Conservation (phyloP, 2,329 filamentous ascomycete species). For the Fusarium sp. region DNA sequence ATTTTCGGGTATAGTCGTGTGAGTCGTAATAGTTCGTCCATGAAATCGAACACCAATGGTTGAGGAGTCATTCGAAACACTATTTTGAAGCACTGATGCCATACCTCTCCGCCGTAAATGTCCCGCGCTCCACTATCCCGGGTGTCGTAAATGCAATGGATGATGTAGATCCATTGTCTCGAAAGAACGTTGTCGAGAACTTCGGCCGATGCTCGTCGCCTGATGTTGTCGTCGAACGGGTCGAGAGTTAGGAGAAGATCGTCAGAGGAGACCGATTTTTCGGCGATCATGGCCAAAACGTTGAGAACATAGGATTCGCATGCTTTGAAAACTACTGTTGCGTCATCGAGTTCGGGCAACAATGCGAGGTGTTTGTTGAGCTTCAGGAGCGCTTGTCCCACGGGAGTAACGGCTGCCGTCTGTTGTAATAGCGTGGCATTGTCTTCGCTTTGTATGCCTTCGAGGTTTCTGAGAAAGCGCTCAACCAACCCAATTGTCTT, state of each 20-base stretch:
- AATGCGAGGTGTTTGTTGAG: slow-evolving; percentile 11
- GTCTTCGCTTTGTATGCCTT: slow-evolving; percentile 25
- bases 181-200: slow-evolving; percentile 27
- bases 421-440: not conserved
- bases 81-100: slow-evolving; percentile 27
- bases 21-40: slow-evolving; percentile 28
- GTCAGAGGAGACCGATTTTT: slow-evolving; percentile 23
- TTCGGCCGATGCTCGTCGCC: not conserved
- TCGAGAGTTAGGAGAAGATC: slow-evolving; percentile 40
- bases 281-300: slow-evolving; percentile 23
- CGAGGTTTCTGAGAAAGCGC: slow-evolving; percentile 50
- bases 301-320: slow-evolving; percentile 23
- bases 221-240: slow-evolving; percentile 32
- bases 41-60: slow-evolving; percentile 22
- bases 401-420: not conserved
- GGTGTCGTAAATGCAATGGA: slow-evolving; percentile 25
- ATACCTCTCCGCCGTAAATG: slow-evolving; percentile 26
- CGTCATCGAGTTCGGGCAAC: slow-evolving; percentile 2
- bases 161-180: slow-evolving; percentile 23
- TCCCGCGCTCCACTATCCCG: slow-evolving; percentile 9
- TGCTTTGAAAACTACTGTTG: slow-evolving; percentile 7
- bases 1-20: slow-evolving; percentile 11
- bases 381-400: not conserved
- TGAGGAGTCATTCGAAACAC: slow-evolving; percentile 30
- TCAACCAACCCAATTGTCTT: slow-evolving; percentile 45